These are phyloP conservation scores for Saccharomyces eubayanus DNA, from an alignment of 805 yeast species.

Conservation along the genomic window DNA sequence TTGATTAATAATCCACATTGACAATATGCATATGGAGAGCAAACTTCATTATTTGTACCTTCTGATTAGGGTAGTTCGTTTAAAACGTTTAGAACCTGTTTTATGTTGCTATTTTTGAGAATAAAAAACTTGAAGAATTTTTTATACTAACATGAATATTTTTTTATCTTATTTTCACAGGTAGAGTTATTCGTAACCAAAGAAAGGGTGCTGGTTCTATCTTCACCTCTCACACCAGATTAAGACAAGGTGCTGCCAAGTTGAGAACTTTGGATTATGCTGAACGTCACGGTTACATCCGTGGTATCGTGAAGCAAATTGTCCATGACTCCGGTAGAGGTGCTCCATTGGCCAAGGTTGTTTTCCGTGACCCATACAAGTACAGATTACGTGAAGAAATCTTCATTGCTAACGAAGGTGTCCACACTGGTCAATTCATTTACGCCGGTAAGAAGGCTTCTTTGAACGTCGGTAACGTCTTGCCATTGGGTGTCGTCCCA, in stretches of 20 bases:
- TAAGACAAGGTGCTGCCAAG: constrained; percentile 99
- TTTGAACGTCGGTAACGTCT: constrained; percentile 91
- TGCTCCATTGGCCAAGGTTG: constrained; percentile 99
- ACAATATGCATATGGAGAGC: neutral
- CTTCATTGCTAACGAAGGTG: constrained; percentile 98
- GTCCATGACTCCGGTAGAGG: constrained; percentile 99
- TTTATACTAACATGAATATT: neutral
- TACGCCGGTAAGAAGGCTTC: constrained; percentile 99
- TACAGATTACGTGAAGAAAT: constrained; percentile 97
- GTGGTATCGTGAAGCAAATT: constrained; percentile 98
- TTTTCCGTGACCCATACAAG: constrained; percentile 98
- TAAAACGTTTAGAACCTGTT: neutral
- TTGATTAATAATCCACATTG: neutral
- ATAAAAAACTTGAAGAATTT: neutral
- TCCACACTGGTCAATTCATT: constrained; percentile 98
- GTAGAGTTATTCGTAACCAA: constrained; percentile 99
- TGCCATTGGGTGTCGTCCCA: constrained; percentile 95
- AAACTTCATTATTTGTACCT: too few species aligned
- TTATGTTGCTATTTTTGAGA: neutral
- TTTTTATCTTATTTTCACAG: constrained; percentile 33
- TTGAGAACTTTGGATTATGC: constrained; percentile 98
- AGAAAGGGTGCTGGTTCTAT: constrained; percentile 99
- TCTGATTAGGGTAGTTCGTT: neutral
- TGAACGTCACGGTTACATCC: constrained; percentile 99
- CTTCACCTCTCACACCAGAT: constrained; percentile 99